These are phyloP conservation scores for Candida sanyaensis DNA, from an alignment of 1,139 yeast species.

Conservation along the genomic window DNA sequence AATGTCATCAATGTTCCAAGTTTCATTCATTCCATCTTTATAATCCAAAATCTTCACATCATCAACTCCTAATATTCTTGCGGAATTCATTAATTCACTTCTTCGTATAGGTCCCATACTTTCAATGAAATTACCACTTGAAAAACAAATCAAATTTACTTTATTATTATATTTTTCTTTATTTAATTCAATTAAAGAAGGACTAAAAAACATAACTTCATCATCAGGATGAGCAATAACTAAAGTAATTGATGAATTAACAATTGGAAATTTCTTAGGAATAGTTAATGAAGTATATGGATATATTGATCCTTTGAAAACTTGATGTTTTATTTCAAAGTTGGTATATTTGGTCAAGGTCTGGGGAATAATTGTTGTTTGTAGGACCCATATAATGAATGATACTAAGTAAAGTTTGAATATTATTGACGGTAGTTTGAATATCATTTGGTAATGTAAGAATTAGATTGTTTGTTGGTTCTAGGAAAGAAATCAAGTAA, in stretches of 20 bases:
- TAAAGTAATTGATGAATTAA: conserved; percentile 44
- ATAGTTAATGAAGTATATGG: conserved; percentile 42
- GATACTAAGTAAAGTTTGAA: conserved; percentile 20
- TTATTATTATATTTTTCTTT: conserved; percentile 51
- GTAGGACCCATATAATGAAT: conserved; percentile 38
- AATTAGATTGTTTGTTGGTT: background rate
- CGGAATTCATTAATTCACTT: conserved; percentile 60
- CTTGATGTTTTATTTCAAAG: conserved; percentile 26
- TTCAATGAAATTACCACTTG: conserved; percentile 67
- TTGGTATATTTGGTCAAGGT: conserved; percentile 30
- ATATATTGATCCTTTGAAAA: conserved; percentile 24
- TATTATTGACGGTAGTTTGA: conserved; percentile 19
- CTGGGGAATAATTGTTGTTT: conserved; percentile 46
- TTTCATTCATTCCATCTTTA: conserved; percentile 71
- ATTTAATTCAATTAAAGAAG: conserved; percentile 60
- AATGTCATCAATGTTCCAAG: conserved; percentile 60
- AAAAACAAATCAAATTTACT: conserved; percentile 67
- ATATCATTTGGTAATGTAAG: conserved; percentile 10
- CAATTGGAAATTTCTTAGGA: conserved; percentile 37
- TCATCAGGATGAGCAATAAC: conserved; percentile 97
- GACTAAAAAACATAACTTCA: conserved; percentile 96
- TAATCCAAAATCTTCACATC: conserved; percentile 54
- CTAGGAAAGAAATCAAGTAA: background rate
- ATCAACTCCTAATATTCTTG: conserved; percentile 57
- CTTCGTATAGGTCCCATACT: conserved; percentile 68